These are phyloP conservation scores for Candida gigantensis DNA, from an alignment of 1,139 yeast species.

Conservation along the genomic window DNA sequence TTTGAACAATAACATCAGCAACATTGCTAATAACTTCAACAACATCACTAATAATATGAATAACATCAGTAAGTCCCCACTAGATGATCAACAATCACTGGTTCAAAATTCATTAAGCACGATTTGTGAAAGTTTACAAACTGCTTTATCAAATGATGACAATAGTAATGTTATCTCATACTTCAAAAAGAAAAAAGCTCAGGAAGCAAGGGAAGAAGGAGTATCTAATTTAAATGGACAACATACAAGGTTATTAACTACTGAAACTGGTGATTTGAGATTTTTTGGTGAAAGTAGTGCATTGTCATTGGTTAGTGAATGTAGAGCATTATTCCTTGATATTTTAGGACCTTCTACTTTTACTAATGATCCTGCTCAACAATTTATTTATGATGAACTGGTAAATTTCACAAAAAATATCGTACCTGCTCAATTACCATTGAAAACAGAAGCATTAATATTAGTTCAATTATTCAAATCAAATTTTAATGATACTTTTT, in stretches of 20 bases:
- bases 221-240: slow-evolving; percentile 17
- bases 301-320: slow-evolving; percentile 25
- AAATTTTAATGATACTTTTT: slow-evolving; percentile 36
- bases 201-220: slow-evolving; percentile 12
- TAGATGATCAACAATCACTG: slow-evolving; percentile 10
- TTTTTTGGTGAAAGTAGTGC: slow-evolving; percentile 31
- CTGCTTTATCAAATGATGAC: slow-evolving; percentile 23
- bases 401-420: slow-evolving; percentile 21
- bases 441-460: slow-evolving; percentile 23
- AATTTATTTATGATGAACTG: slow-evolving; percentile 32
- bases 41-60: not conserved
- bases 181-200: slow-evolving; percentile 4
- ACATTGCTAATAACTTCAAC: not conserved
- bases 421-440: slow-evolving; percentile 24
- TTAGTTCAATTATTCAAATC: slow-evolving; percentile 31
- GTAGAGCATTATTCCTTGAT: slow-evolving; percentile 21
- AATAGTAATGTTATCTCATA: slow-evolving; percentile 5
- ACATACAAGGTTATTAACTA: slow-evolving; percentile 20
- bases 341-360: slow-evolving; percentile 20
- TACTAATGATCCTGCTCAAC: slow-evolving; percentile 35
- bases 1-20: not conserved
- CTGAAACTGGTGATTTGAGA: slow-evolving; percentile 21
- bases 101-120: slow-evolving; percentile 23
- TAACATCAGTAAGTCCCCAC: not conserved
- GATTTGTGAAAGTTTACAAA: slow-evolving; percentile 18